Evolutionary conservation across 202 grass and related monocot genomes (phyloP), one percentile per base, ranked within the genome.

Genomic region (Cymbopogon flexuosus): DNA sequence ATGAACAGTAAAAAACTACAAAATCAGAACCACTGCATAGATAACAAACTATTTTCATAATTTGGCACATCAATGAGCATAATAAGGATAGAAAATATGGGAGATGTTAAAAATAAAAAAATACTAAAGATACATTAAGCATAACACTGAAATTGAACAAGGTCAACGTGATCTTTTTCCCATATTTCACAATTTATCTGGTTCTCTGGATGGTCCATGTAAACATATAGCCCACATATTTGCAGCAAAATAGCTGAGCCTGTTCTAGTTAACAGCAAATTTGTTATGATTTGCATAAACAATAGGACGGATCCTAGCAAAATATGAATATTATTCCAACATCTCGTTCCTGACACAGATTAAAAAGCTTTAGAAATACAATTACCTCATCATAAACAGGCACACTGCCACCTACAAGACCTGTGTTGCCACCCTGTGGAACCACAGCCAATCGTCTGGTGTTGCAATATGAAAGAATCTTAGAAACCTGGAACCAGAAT

Each of bases 381-480:
- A 47, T 77, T 85, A 97, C 91, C 94, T 97, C 94, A 80, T 97
- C 91, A 58, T 89, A 90, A 87, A 97, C 94, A 79, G 94, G 94
- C 64, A 97, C 94, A 62, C 94, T 94, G 35, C 91, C 94, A 71
- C 94, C 94, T 84, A 97, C 94, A 70, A 97, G 92, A 76, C 94
- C 94, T 87, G 94, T 97, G n/a, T 97, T 97, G 46, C 94, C 94
- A 80, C 94, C 91, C 73, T 97, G 94, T n/a, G 90, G 94, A 70
- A 94, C 94, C 62, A 97, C 88, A 29, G 91, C 91, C 84, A 97
- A 79, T 69, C 73, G 78, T 86, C 88, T 97, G 14, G 88, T 89
- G 83, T 97, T 87, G 77, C 94, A 97, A 83, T 94, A 90, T 79
- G 82, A 84, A 94, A 97, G 91, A 85, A 97, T 83, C 85, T 92